Evolutionary conservation across 441 rosid genomes (phyloP).

Genomic region (Kokia cookei): DNA sequence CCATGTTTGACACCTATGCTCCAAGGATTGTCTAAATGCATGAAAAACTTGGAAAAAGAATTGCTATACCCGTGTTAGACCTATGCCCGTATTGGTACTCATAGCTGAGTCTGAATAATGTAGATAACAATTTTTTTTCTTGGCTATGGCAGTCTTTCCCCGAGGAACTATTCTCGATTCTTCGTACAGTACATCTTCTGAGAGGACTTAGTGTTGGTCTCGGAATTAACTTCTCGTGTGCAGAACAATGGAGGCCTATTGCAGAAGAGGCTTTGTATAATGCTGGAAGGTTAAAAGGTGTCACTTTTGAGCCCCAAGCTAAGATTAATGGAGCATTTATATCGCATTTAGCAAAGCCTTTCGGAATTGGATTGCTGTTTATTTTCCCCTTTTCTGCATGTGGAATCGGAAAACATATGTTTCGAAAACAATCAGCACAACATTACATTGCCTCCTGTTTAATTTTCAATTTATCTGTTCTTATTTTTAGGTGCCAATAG

Average conservation of each 20-base stretch:
- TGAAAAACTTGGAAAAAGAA: too few relatives aligned
- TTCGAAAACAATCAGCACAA: not conserved
- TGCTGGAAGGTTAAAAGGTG: constrained; percentile 77
- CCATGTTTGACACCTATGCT: too few relatives aligned
- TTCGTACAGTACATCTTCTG: constrained; percentile 75
- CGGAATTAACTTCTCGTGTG: constrained; percentile 77
- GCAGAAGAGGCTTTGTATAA: constrained; percentile 76
- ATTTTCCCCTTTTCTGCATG: not conserved
- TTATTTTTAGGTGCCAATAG: constrained; percentile 20
- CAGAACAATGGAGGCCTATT: constrained; percentile 84
- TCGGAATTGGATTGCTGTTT: not conserved
- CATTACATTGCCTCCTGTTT: not conserved
- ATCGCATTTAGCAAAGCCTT: not conserved
- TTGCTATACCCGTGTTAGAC: not conserved
- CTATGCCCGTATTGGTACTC: not conserved
- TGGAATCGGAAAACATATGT: not conserved
- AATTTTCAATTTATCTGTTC: not conserved
- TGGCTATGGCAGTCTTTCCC: constrained; percentile 65
- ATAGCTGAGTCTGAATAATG: not conserved
- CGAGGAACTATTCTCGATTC: constrained; percentile 88
- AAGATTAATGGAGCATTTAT: not conserved
- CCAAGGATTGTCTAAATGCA: too few relatives aligned
- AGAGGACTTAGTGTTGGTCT: constrained; percentile 96
- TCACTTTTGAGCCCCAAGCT: not conserved
- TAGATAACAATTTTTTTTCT: not conserved